Evolutionary conservation across 1,139 yeast species (phyloP).

Genomic region (Kazachstania sp.): DNA sequence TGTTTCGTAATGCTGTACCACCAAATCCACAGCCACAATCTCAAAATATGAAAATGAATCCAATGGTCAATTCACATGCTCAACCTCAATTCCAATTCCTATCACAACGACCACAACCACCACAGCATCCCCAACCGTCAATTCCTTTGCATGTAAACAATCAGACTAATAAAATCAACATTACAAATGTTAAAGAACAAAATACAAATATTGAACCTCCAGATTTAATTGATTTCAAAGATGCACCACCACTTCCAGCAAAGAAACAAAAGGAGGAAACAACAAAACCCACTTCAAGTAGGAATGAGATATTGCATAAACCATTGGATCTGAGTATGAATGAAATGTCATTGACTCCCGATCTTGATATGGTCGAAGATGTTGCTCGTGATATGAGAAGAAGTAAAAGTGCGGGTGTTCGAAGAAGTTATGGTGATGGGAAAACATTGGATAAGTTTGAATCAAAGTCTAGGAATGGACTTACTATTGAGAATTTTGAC

Average conservation of each 20-base stretch:
- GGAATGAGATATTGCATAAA: neutral
- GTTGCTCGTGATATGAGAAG: neutral
- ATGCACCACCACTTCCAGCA: neutral
- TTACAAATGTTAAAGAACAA: neutral
- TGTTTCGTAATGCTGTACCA: neutral
- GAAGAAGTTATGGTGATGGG: neutral
- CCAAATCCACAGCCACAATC: neutral
- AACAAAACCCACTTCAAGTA: too few species aligned
- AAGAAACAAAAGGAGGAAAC: neutral
- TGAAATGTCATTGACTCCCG: conserved; percentile 8
- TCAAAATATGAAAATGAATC: neutral
- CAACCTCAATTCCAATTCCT: neutral
- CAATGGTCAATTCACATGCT: neutral
- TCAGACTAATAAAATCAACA: neutral
- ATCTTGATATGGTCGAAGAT: neutral
- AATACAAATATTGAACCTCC: neutral
- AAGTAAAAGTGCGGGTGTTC: neutral
- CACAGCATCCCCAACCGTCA: too few species aligned
- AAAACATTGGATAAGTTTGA: neutral
- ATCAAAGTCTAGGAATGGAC: too few species aligned
- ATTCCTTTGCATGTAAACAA: too few species aligned
- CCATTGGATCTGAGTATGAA: conserved; percentile 6
- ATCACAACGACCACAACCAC: neutral
- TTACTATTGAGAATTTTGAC: too few species aligned
- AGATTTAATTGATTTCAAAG: conserved; percentile 1